Evolutionary conservation across 2,329 filamentous ascomycete species (phyloP).

Genomic region (Penicillium freii): DNA sequence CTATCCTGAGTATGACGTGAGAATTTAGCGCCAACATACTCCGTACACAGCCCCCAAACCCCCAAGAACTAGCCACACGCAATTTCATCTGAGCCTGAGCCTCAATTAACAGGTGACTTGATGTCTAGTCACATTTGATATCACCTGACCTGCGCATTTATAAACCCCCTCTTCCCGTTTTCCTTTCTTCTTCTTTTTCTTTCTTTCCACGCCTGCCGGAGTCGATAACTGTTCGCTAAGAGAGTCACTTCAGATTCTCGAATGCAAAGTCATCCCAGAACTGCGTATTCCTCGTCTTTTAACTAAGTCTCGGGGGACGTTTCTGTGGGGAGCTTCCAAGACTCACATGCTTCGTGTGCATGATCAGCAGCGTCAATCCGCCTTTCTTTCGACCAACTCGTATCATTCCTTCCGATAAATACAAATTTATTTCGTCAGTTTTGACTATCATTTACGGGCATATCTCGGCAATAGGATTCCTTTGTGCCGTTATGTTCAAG

Average conservation of each 20-base stretch:
- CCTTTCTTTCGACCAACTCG: slow-evolving; percentile 35
- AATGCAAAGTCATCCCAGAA: slow-evolving; percentile 47
- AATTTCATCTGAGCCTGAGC: slow-evolving; percentile 2
- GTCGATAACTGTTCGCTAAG: slow-evolving; percentile 39
- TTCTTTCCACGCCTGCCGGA: slow-evolving; percentile 49
- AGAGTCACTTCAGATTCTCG: slow-evolving; percentile 39
- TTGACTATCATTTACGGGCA: slow-evolving; percentile 50
- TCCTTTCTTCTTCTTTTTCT: slow-evolving; percentile 45
- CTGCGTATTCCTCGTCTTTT: slow-evolving; percentile 31
- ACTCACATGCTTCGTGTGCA: slow-evolving; percentile 51
- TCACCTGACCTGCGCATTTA: slow-evolving; percentile 30
- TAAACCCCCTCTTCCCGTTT: slow-evolving; percentile 28
- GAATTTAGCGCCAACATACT: slow-evolving; percentile 13
- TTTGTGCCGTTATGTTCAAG: slow-evolving; percentile 74
- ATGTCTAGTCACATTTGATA: slow-evolving; percentile 18
- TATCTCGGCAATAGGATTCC: slow-evolving; percentile 27
- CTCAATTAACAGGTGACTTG: slow-evolving; percentile 2
- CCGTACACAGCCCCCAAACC: neutral
- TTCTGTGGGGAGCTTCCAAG: slow-evolving; percentile 52
- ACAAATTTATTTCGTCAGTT: slow-evolving; percentile 35
- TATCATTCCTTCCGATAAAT: slow-evolving; percentile 43
- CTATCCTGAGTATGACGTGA: neutral
- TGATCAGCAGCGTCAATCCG: slow-evolving; percentile 49
- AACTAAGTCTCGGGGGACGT: slow-evolving; percentile 32
- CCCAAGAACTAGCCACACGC: slow-evolving; percentile 7